phyloP scores from a whole-genome alignment of 129 eudicot genomes.

The Centella asiatica region DNA sequence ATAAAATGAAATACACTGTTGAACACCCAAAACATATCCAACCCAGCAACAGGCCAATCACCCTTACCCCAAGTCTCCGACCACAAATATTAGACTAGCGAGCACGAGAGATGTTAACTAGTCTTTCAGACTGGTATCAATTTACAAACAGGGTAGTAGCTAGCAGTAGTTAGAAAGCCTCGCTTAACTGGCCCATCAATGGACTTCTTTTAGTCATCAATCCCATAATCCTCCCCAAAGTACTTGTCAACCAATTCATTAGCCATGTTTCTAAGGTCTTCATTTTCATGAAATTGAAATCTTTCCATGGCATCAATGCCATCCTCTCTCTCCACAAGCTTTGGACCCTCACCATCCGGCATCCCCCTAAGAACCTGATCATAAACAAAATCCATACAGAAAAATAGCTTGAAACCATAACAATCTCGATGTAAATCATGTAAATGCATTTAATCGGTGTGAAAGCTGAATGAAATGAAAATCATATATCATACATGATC shows the following conservation, averaged over 20 bases:
- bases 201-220: slow-evolving; percentile 34
- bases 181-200: neutral
- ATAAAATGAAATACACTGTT: no score
- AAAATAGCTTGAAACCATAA: no score
- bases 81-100: no score
- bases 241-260: slow-evolving; percentile 79
- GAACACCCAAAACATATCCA: no score
- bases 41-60: no score
- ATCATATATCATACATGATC: neutral
- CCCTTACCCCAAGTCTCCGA: no score
- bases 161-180: neutral
- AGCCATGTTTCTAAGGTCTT: slow-evolving; percentile 85
- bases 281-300: slow-evolving; percentile 88
- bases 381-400: neutral
- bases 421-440: no score
- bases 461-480: neutral
- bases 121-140: no score
- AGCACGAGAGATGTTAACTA: no score
- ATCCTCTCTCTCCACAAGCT: slow-evolving; percentile 81
- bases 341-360: slow-evolving; percentile 87
- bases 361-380: slow-evolving; percentile 78
- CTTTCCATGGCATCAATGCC: slow-evolving; percentile 98
- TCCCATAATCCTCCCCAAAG: slow-evolving; percentile 93
- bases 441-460: neutral
- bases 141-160: neutral